Conservation (phyloP, 768 basidiomycete species). For the Coprinopsis strossmayeri region DNA sequence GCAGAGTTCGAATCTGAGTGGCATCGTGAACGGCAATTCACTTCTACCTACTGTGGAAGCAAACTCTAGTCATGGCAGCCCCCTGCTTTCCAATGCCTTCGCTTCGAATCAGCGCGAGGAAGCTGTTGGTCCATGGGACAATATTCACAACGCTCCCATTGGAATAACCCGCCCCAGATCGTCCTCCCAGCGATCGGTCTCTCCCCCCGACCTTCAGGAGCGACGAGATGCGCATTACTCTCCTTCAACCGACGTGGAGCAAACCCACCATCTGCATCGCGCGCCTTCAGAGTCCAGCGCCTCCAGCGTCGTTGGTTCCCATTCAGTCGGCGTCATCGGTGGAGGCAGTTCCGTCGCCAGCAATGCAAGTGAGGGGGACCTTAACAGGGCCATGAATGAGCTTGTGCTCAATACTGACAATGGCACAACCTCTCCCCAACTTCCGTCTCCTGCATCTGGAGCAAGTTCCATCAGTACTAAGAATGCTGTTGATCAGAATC, state of each 20-base stretch:
- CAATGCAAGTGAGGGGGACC: conserved; percentile 21
- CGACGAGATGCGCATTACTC: conserved; percentile 3
- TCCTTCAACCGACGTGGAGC: not conserved
- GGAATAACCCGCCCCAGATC: conserved; percentile 8
- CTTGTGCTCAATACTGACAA: conserved; percentile 48
- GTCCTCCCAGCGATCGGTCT: conserved; percentile 30
- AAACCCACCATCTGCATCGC: conserved; percentile 5
- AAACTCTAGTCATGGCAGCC: conserved; percentile 16
- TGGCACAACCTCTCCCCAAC: conserved; percentile 62
- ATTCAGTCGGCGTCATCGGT: conserved; percentile 16
- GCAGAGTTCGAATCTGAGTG: conserved; percentile 25
- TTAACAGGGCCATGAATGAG: conserved; percentile 35
- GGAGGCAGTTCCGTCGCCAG: conserved; percentile 15
- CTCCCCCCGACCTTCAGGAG: conserved; percentile 17
- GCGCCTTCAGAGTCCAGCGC: conserved; percentile 23
- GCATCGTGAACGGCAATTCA: conserved; percentile 13
- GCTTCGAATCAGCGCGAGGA: conserved; percentile 21
- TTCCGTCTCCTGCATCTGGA: conserved; percentile 71
- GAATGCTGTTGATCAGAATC: conserved; percentile 79
- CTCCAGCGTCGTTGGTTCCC: conserved; percentile 23
- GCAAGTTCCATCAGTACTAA: conserved; percentile 41
- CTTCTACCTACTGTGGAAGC: conserved; percentile 14
- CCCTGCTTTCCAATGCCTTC: conserved; percentile 14
- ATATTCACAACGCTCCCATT: conserved; percentile 16
- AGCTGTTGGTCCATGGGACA: conserved; percentile 40